Evolutionary conservation across 2,329 filamentous ascomycete genomes (phyloP), one percentile per base, ranked within the genome.

Genomic region (Zymoseptoria passerinii): DNA sequence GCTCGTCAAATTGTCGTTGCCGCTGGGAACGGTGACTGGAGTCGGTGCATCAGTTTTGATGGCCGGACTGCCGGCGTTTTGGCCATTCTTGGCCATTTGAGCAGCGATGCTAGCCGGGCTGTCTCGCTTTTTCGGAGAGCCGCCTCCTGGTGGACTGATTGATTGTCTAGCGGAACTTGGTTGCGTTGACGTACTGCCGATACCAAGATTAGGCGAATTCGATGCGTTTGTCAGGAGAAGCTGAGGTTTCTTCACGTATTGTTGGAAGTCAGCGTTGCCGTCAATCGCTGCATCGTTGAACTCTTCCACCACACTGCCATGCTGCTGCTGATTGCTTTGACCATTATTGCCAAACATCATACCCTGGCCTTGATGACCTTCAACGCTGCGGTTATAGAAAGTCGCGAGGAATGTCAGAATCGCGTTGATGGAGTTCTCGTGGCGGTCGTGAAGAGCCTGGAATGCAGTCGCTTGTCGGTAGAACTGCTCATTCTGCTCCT

Each of bases 351-450:
- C 84, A 70, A 97, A 89, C 70, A 96, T 87, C 49, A 97, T 82
- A 60, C 89, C 92, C 69, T 89, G 84, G 1, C 83, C 80, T 18
- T 83, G 86, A 66, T 92, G 88, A 40, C 92, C 90, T 71, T 96
- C 92, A 53, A 99, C 77, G 63, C 90, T 95, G 69, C 95, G 88
- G 63, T 95, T 88, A 75, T 97, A 99, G 49, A 99, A 92, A 10
- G 95, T 97, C 51, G 92, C 94, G 19, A 99, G 81, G 73, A 99
- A 97, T 53, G 92, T 95, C 49, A 99, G 81, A 62, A 99, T 97
- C n/a, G 92, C 92, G 70, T 96, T 97, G 74, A 99, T 97, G 0
- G 92, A 96, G 71, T 92, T 96, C 71, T 99, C 94, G 69, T 99
- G 94, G n/a, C 94, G 86, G 66, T 92, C 91, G 70, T 97, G 92